Conservation (phyloP, 768 basidiomycete genomes). For the Leccinum incarnatum region DNA sequence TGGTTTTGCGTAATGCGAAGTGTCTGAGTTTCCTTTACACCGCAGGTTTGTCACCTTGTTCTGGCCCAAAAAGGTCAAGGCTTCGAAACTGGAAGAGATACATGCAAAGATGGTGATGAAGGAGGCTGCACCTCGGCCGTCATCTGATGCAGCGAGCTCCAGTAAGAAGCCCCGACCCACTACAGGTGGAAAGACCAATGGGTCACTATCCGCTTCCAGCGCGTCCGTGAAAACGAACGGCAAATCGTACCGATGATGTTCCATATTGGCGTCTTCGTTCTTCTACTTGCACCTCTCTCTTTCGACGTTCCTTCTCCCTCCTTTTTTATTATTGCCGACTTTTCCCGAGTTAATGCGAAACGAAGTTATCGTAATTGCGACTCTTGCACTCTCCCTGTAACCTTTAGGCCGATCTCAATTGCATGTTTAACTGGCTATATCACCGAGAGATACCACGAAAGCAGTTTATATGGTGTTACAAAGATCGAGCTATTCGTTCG, state of each 20-base stretch:
- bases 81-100: conserved; percentile 89
- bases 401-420: conserved; percentile 16
- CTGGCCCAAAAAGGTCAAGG: conserved; percentile 97
- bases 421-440: conserved; percentile 14
- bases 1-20: not conserved
- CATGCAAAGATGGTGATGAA: conserved; percentile 96
- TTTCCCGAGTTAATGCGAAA: conserved; percentile 23
- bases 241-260: conserved; percentile 59
- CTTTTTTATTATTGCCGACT: conserved; percentile 22
- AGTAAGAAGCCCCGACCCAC: conserved; percentile 61
- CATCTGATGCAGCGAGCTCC: conserved; percentile 43
- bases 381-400: conserved; percentile 23
- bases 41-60: conserved; percentile 91
- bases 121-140: conserved; percentile 64
- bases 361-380: conserved; percentile 30
- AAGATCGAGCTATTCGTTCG: conserved; percentile 13
- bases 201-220: conserved; percentile 43
- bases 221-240: conserved; percentile 54
- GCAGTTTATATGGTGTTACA: conserved; percentile 22
- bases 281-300: conserved; percentile 21
- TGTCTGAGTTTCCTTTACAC: conserved; percentile 4
- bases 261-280: conserved; percentile 6
- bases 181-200: conserved; percentile 50
- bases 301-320: conserved; percentile 17
- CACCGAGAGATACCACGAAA: conserved; percentile 7